Evolutionary conservation across 1,139 yeast species (phyloP), one percentile per base, ranked within the genome.

Genomic region (Saccharomyces hybrid): DNA sequence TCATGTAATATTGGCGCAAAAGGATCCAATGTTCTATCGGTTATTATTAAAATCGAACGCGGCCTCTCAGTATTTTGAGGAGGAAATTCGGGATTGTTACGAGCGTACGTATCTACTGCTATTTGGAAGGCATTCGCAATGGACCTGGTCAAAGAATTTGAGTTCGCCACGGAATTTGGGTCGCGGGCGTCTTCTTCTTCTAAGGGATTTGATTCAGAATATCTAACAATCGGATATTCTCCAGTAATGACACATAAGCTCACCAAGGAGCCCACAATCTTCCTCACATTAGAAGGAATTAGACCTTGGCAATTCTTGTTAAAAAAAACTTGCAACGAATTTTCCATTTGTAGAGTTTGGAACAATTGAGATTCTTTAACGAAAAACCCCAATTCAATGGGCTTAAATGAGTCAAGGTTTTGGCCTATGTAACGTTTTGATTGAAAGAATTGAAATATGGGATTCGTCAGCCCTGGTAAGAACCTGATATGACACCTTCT

Each of bases 1-100:
- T 90, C 97, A 70, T 93, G 99, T 54, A 91, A 71, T 50, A 95
- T 69, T 0, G 98, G 97, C 3, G 96, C 88, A 65, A 81, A 81
- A 55, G 87, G 75, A 69, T 95, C 99, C 67, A 90, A 70, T 0
- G 96, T 79, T 58, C 99, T 77, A 70, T 93, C 99, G 5, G 88
- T 75, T 32, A 93, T 81, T 51, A 93, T 70, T 61, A 91, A 77
- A 0, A 88, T 78, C 0, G 97, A 81, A 61, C 96, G 77, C 14
- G 88, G 88, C 60, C 85, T 75, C 50, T 77, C 75, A 50, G 79
- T 77, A 14, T 47, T 48, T 13, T 74, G 73, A 1, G 78, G 75
- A 1, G 86, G 84, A 66, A 84, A 86, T 56, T 86, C 83, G 2
- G 80, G 77, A 63, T 89, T 79, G 9, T 71, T 72, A 54, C 96